Conservation (phyloP, 2,329 filamentous ascomycete genomes). For the Podosphaera aphanis region DNA sequence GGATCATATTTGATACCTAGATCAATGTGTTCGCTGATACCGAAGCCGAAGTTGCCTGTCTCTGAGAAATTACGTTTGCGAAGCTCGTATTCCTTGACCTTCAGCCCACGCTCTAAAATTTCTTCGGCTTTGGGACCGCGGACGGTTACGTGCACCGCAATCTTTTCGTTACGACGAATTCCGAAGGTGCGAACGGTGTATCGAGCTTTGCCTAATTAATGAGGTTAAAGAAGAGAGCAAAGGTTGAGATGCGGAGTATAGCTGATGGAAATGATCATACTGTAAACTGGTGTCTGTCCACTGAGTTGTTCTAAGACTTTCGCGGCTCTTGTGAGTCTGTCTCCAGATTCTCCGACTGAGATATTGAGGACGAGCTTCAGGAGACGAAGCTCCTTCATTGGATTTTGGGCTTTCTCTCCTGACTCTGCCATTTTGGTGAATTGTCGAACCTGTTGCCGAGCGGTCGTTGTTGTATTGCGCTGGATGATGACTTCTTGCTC, state of each 20-base stretch:
- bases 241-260: no score
- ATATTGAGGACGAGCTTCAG: constrained; percentile 99
- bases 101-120: constrained; percentile 98
- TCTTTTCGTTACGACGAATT: constrained; percentile 99
- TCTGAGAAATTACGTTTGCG: constrained; percentile 99
- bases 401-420: constrained; percentile 68
- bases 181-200: constrained; percentile 99
- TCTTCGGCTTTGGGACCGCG: constrained; percentile 98
- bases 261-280: constrained; percentile 26
- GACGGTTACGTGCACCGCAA: constrained; percentile 96
- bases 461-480: no score
- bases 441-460: no score
- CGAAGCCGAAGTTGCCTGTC: constrained; percentile 99
- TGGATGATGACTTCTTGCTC: no score
- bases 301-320: constrained; percentile 99
- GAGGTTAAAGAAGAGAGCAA: no score
- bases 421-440: constrained; percentile 35
- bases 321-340: constrained; percentile 97
- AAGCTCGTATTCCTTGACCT: constrained; percentile 99
- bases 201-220: constrained; percentile 68
- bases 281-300: constrained; percentile 99
- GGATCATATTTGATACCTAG: constrained; percentile 99
- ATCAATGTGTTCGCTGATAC: constrained; percentile 99
- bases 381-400: constrained; percentile 99
- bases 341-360: constrained; percentile 98